These are phyloP conservation scores for Avena insularis DNA, from an alignment of 176 grass and related monocot genomes.

Conservation along the genomic window DNA sequence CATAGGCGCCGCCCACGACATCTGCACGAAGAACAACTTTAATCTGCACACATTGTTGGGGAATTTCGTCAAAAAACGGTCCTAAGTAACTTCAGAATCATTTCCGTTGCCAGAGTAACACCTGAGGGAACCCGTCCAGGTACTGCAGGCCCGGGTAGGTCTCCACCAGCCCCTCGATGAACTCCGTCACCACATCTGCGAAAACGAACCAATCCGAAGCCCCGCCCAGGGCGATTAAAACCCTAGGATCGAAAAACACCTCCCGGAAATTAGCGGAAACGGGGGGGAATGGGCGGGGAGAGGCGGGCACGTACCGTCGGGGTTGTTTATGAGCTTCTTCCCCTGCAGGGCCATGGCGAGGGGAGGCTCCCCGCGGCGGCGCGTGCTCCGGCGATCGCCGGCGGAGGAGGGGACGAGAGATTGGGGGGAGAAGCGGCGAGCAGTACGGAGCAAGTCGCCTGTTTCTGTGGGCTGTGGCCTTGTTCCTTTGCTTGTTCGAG, in stretches of 20 bases:
- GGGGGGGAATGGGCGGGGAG: conserved; percentile 28
- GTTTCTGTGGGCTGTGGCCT: conserved; percentile 45
- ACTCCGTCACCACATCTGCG: conserved; percentile 95
- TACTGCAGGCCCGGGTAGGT: conserved; percentile 96
- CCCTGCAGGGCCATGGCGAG: conserved; percentile 76
- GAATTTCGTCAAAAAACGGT: neutral
- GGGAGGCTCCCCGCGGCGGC: neutral
- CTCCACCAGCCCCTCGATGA: conserved; percentile 97
- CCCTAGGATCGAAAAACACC: conserved; percentile 39
- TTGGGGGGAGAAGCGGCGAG: conserved; percentile 33
- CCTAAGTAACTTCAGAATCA: conserved; percentile 19
- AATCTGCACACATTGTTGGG: conserved; percentile 68
- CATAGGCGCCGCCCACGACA: conserved; percentile 59
- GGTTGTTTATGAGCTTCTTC: conserved; percentile 96
- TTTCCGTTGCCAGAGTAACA: conserved; percentile 31
- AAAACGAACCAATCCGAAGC: conserved; percentile 22
- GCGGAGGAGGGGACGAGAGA: conserved; percentile 16
- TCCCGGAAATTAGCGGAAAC: conserved; percentile 28
- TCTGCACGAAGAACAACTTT: conserved; percentile 98
- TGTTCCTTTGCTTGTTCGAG: conserved; percentile 41
- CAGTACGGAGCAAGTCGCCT: conserved; percentile 44
- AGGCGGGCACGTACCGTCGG: conserved; percentile 58
- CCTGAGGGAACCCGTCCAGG: conserved; percentile 94
- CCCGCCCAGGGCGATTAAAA: conserved; percentile 41
- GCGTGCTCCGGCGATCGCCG: conserved; percentile 35